Evolutionary conservation across 768 basidiomycete genomes (phyloP), one percentile per base, ranked within the genome.

Genomic region (Mycena kentingensis): DNA sequence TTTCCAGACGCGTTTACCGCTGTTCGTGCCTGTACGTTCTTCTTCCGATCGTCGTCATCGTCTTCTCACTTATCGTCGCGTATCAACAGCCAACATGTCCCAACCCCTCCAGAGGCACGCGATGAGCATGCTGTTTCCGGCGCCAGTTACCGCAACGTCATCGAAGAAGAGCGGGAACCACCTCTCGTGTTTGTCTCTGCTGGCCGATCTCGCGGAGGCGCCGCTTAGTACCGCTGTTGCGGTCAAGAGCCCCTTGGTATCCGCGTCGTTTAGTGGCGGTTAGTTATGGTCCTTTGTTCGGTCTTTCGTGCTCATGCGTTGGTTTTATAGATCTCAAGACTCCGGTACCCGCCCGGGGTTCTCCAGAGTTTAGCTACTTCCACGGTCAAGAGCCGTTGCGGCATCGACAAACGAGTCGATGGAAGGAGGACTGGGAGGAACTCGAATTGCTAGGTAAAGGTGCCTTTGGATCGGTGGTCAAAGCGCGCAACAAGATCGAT

Each of bases 341-440:
- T 0, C 81, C 84, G 0, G 66, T 79, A n/a, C 74, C 78, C 52
- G 49, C 70, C 52, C 66, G 70, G 42, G 77, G 79, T 5, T 87
- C 88, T 0, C 88, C 89, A 0, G 86, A 90, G 45, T 73, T 76
- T 7, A 86, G 85, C 35, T 87, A 85, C 64, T 84, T 85, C 65
- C 69, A 72, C 41, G 62, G 41, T 7, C 41, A 42, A n/a, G 24
- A 68, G 55, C 74, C 78, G 4, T 59, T 64, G 15, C 65, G 68
- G 22, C 66, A 77, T 24, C 75, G 80, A 26, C 82, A 84, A 15
- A 67, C 78, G 3, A 94, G 92, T 61, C 73, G 94, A 52, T 98
- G 93, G 84, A 89, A 90, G 62, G 87, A 91, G 48, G 94, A 98
- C 60, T 98, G 91, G 85, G 92, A 95, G 63, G 93, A 96, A 65